Evolutionary conservation across 352 stramenopile species (phyloP).

Genomic region (Chrysophaeum taylorii): DNA sequence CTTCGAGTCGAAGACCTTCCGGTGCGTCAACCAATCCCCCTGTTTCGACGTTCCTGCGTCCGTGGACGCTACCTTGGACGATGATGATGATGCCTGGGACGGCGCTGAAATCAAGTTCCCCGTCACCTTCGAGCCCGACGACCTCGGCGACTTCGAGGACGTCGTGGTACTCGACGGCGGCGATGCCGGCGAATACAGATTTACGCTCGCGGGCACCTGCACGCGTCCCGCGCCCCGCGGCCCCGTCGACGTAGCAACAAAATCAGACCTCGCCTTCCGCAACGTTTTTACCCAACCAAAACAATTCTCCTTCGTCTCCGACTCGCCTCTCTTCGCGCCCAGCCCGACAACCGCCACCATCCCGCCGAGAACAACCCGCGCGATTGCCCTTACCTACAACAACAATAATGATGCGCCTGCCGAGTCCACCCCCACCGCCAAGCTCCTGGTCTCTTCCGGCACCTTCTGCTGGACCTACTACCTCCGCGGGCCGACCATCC

Average conservation of each 20-base stretch:
- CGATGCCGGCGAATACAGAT: slow-evolving; percentile 63
- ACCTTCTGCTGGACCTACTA: slow-evolving; percentile 4
- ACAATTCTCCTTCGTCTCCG: slow-evolving; percentile 63
- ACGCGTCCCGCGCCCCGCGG: slow-evolving; percentile 63
- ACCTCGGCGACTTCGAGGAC: slow-evolving; percentile 65
- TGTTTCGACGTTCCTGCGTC: slow-evolving; percentile 45
- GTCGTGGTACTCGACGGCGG: slow-evolving; percentile 53
- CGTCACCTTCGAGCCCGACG: slow-evolving; percentile 72
- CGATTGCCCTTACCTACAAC: background rate
- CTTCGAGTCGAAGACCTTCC: slow-evolving; percentile 37
- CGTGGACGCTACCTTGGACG: slow-evolving; percentile 42
- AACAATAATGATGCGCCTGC: background rate
- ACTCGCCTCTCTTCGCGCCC: slow-evolving; percentile 59
- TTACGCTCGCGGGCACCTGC: slow-evolving; percentile 58
- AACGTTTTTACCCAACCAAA: slow-evolving; percentile 65
- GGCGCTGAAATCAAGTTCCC: slow-evolving; percentile 49
- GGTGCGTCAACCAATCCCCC: slow-evolving; percentile 44
- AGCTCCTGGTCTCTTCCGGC: background rate
- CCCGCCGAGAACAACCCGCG: background rate
- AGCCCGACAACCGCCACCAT: slow-evolving; percentile 50
- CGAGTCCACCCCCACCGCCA: background rate
- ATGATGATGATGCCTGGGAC: slow-evolving; percentile 50
- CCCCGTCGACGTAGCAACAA: slow-evolving; percentile 31
- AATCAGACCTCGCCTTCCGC: slow-evolving; percentile 66
- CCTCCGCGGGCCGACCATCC: no score